These are phyloP conservation scores for Cutaneotrichosporon cutaneum DNA, from an alignment of 1,284 basidiomycete species.

Conservation along the genomic window DNA sequence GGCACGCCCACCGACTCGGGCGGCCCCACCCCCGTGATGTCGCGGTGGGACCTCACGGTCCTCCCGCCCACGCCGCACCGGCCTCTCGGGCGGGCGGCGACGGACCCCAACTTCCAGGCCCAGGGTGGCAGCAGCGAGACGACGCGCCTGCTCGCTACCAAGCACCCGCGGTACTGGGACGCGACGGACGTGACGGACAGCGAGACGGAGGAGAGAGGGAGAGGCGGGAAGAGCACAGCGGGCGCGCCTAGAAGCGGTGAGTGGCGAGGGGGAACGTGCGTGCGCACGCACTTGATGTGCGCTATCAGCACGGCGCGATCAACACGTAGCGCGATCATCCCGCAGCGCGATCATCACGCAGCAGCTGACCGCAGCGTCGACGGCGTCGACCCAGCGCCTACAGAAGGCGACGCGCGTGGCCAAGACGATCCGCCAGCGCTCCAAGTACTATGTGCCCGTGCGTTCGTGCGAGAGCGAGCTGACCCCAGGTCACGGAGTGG, in stretches of 20 bases:
- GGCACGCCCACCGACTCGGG: constrained; percentile 6
- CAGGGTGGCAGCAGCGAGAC: not conserved
- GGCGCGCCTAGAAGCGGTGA: not conserved
- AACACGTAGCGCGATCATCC: too few species aligned
- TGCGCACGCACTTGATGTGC: too few species aligned
- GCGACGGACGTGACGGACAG: constrained; percentile 5
- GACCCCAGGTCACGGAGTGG: constrained; percentile 60
- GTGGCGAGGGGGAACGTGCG: not conserved
- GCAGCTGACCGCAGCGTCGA: constrained; percentile 5
- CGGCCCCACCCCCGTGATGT: constrained; percentile 9
- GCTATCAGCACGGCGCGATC: too few species aligned
- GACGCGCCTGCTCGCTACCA: constrained; percentile 4
- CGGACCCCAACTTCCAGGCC: not conserved
- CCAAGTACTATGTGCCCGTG: constrained; percentile 53
- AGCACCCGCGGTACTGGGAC: not conserved
- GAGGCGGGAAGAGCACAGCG: not conserved
- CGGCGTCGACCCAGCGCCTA: constrained; percentile 8
- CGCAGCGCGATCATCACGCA: too few species aligned
- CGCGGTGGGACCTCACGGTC: constrained; percentile 11
- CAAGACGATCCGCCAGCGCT: constrained; percentile 47
- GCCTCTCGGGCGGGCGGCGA: not conserved
- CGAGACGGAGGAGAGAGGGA: not conserved
- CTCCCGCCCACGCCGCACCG: not conserved
- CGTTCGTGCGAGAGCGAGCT: not conserved
- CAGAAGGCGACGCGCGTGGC: constrained; percentile 24